Evolutionary conservation across 1,284 basidiomycete genomes (phyloP), one percentile per base, ranked within the genome.

Genomic region (Ceratobasidium papillatum): DNA sequence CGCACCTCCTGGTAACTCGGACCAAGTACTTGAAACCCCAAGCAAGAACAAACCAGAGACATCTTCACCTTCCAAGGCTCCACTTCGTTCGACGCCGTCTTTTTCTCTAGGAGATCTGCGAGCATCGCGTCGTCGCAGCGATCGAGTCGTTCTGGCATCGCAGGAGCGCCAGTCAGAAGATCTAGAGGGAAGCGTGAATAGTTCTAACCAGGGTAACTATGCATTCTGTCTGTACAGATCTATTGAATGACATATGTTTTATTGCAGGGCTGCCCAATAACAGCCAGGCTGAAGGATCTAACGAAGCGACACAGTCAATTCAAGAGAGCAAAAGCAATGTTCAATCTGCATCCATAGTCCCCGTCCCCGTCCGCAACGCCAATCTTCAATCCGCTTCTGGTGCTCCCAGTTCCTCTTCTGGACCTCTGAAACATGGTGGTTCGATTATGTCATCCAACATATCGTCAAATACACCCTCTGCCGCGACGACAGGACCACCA

Each of bases 31-130:
- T 19, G 62, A 2, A 45, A 27, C 64, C 4, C 19, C 45, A 14
- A 66, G 25, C 34, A 22, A 3, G 17, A 45, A n/a, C n/a, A n/a
- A n/a, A n/a, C n/a, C 43, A 45, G 14, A 45, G 12, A 17, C 17
- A 36, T 43, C 64, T 2, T 51, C 65, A 11, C 65, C 65, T 30
- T 14, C 51, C 41, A 69, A 58, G 51, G n/a, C n/a, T n/a, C 17
- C 32, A 11, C 34, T 30, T 36, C 65, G 65, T 17, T 54, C 65
- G 11, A 43, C 49, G 14, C 32, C 32, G 12, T 32, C 34, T 3
- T 59, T 71, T 43, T 25, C 66, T n/a, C 54, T 71, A 9, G 36
- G 43, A 1, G 66, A 71, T 47, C 41, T 71, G 32, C 52, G 54
- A 14, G 22, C 66, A 22, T 38, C 43, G 12, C 66, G 66, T 34